phyloP scores from a whole-genome alignment of 345 rosid genomes.

The Citrus trifoliata region DNA sequence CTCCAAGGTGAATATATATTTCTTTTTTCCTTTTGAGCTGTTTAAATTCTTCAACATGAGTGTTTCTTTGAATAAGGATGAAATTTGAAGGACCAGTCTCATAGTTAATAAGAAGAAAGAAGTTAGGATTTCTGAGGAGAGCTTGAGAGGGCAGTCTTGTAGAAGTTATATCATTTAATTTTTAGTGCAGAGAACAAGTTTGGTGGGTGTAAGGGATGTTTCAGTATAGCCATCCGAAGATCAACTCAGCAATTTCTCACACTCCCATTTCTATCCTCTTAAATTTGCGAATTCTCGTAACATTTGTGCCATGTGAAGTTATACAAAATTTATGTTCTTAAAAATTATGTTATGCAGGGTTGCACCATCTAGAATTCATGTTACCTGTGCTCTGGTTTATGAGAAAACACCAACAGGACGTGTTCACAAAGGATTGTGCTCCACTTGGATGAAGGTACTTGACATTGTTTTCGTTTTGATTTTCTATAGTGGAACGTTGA shows the following conservation, averaged over 20 bases:
- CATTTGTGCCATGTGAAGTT: background rate
- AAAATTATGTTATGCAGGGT: conserved; percentile 42
- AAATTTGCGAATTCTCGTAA: background rate
- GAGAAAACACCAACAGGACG: conserved; percentile 86
- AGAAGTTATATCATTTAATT: background rate
- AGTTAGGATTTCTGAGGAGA: background rate
- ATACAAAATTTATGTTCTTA: background rate
- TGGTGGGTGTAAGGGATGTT: background rate
- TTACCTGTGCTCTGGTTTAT: conserved; percentile 85
- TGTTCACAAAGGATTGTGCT: conserved; percentile 87
- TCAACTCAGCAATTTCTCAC: background rate
- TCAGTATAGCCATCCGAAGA: background rate
- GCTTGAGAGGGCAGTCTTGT: background rate
- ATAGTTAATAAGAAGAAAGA: background rate
- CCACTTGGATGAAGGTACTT: conserved; percentile 85
- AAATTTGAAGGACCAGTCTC: background rate
- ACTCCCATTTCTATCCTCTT: background rate
- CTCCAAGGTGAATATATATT: conserved; percentile 56
- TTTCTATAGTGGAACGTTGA: background rate
- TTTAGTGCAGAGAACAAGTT: background rate
- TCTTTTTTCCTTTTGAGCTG: background rate
- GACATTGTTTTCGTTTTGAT: background rate
- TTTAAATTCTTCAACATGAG: background rate
- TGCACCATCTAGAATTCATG: conserved; percentile 73
- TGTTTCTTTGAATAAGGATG: background rate